Conservation (phyloP, 2,329 filamentous ascomycete genomes). For the Eurotiales sp. region DNA sequence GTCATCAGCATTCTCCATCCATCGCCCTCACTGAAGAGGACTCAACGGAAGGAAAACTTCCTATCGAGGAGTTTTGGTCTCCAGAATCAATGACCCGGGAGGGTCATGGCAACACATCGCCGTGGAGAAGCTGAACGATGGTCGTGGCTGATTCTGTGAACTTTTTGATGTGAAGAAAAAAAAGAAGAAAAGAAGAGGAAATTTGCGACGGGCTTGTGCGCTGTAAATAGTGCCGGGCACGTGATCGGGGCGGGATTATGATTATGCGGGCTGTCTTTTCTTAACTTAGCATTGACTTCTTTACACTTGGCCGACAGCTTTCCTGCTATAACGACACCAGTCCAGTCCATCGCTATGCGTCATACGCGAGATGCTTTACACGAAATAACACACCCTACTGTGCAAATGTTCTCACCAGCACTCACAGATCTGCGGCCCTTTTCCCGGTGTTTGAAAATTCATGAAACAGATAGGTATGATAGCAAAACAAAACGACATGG, state of each 20-base stretch:
- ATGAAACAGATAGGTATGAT: too few relatives aligned
- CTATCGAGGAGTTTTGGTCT: conserved; percentile 63
- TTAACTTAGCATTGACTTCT: neutral
- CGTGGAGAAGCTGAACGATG: conserved; percentile 54
- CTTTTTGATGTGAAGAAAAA: conserved; percentile 56
- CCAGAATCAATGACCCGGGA: conserved; percentile 56
- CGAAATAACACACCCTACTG: too few relatives aligned
- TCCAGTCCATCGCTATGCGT: neutral
- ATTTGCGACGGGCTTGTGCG: conserved; percentile 15
- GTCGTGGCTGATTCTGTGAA: conserved; percentile 66
- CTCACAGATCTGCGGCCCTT: too few relatives aligned
- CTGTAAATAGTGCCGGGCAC: conserved; percentile 25
- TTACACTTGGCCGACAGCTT: too few relatives aligned
- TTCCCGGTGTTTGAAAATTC: too few relatives aligned
- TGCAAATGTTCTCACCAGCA: too few relatives aligned
- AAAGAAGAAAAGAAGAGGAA: conserved; percentile 33
- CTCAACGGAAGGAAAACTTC: conserved; percentile 66
- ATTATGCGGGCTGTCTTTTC: conserved; percentile 4
- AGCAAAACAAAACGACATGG: neutral
- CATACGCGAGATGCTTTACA: too few relatives aligned
- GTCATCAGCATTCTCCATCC: conserved; percentile 68
- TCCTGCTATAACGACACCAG: too few relatives aligned
- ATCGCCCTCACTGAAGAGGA: conserved; percentile 70
- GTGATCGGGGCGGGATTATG: conserved; percentile 22
- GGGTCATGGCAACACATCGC: conserved; percentile 66